Conservation (phyloP, 2,329 filamentous ascomycete genomes). For the Stylonectria norvegica region DNA sequence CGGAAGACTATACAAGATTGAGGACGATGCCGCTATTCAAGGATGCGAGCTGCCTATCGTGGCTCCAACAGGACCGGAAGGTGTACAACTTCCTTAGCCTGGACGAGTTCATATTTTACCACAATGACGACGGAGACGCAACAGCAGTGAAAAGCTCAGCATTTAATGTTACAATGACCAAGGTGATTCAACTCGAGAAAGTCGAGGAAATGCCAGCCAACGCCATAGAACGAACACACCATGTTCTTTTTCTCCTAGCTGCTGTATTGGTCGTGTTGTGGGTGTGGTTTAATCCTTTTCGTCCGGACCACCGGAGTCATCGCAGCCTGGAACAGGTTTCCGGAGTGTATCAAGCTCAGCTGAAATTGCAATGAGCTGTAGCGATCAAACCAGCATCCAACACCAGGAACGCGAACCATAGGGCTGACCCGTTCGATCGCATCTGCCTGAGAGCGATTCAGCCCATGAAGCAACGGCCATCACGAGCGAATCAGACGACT, state of each 20-base stretch:
- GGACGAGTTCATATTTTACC: constrained; percentile 29
- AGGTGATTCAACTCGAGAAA: too few relatives aligned
- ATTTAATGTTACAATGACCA: constrained; percentile 28
- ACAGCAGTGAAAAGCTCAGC: constrained; percentile 21
- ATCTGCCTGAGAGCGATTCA: constrained; percentile 26
- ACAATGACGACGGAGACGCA: constrained; percentile 7
- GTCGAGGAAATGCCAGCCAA: constrained; percentile 14
- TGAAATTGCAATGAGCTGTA: too few relatives aligned
- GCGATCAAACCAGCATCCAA: too few relatives aligned
- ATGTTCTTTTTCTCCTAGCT: too few relatives aligned
- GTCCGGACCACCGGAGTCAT: too few relatives aligned
- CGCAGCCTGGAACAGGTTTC: too few relatives aligned
- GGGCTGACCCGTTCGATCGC: constrained; percentile 20
- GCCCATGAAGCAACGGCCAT: constrained; percentile 29
- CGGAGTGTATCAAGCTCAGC: too few relatives aligned
- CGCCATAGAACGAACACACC: too few relatives aligned
- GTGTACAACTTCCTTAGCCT: constrained; percentile 32
- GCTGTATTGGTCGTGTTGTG: too few relatives aligned
- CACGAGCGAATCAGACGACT: constrained; percentile 31
- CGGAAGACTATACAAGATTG: constrained; percentile 12
- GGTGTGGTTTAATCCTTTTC: too few relatives aligned
- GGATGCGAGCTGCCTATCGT: constrained; percentile 30
- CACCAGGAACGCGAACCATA: constrained; percentile 22
- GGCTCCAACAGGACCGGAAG: constrained; percentile 31
- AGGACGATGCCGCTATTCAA: constrained; percentile 27